Percentiles rank a stretch among this genome's conserved stretches.
Conservation (phyloP, 495 filamentous ascomycete genomes). For the Lasiosphaeris hirsuta region DNA sequence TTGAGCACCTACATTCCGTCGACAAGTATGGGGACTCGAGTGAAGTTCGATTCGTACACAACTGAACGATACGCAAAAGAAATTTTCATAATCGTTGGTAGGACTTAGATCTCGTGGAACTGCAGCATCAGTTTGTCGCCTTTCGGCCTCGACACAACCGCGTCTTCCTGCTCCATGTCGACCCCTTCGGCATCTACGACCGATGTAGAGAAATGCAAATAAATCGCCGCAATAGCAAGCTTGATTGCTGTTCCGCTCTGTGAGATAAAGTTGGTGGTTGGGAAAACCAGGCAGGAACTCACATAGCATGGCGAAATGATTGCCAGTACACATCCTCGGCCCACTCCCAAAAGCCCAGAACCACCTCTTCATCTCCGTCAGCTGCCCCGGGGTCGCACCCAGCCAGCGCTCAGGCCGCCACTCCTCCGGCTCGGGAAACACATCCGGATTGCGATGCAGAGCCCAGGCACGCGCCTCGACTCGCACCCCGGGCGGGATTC, state of each 20-base stretch:
- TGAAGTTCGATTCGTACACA: too few relatives aligned
- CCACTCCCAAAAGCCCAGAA: conserved; percentile 8
- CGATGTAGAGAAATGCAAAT: background rate
- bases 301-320: background rate
- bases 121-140: background rate
- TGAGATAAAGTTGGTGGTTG: background rate
- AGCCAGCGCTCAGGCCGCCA: conserved; percentile 7
- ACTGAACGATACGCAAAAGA: too few relatives aligned
- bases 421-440: background rate
- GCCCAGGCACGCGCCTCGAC: background rate
- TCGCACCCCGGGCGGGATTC: background rate
- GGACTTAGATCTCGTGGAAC: background rate
- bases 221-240: background rate
- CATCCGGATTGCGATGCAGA: background rate
- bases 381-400: background rate
- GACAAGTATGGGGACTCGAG: too few relatives aligned
- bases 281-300: background rate
- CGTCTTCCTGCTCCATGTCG: background rate
- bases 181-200: background rate
- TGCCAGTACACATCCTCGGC: conserved; percentile 1
- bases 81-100: too few relatives aligned
- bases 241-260: background rate
- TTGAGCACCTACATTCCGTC: too few relatives aligned
- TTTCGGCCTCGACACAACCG: background rate
- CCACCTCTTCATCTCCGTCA: conserved; percentile 1